These are phyloP conservation scores for Pyrenochaeta sp. DNA, from an alignment of 2,329 filamentous ascomycete species.

Conservation along the genomic window DNA sequence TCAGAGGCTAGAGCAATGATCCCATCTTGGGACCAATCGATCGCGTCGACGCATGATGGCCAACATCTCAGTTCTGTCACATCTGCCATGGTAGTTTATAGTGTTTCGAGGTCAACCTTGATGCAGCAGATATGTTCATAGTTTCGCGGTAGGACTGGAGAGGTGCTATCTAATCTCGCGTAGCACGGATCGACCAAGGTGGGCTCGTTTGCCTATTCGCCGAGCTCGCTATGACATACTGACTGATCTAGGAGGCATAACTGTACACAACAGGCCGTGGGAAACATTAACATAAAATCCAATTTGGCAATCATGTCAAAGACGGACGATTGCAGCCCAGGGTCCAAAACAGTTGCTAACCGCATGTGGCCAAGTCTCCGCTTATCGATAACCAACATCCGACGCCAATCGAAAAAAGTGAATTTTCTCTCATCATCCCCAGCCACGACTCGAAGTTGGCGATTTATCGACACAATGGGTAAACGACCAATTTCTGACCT, in stretches of 20 bases:
- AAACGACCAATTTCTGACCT: constrained; percentile 48
- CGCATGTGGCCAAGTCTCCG: background rate
- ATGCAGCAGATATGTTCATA: constrained; percentile 8
- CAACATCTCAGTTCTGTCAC: constrained; percentile 52
- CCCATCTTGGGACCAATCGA: constrained; percentile 68
- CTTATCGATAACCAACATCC: constrained; percentile 30
- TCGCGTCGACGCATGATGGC: constrained; percentile 61
- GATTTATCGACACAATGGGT: constrained; percentile 37
- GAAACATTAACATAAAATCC: too few species aligned
- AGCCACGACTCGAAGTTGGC: constrained; percentile 1
- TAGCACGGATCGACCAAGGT: constrained; percentile 1
- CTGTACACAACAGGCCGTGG: too few species aligned
- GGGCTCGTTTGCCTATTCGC: background rate
- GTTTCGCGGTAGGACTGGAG: background rate
- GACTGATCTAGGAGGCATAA: background rate
- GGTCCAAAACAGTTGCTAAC: constrained; percentile 3
- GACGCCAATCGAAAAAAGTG: constrained; percentile 24
- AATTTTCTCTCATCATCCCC: constrained; percentile 17
- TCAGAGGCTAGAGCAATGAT: constrained; percentile 65
- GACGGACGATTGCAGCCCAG: too few species aligned
- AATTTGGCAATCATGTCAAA: too few species aligned
- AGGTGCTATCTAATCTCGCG: background rate
- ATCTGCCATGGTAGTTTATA: constrained; percentile 37
- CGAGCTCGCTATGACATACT: background rate
- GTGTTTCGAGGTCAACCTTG: background rate